A percentile compares a stretch with the other conserved stretches of the same genome.
Evolutionary conservation across 2,329 filamentous ascomycete species (phyloP).

Genomic region (Aureobasidium namibiae): DNA sequence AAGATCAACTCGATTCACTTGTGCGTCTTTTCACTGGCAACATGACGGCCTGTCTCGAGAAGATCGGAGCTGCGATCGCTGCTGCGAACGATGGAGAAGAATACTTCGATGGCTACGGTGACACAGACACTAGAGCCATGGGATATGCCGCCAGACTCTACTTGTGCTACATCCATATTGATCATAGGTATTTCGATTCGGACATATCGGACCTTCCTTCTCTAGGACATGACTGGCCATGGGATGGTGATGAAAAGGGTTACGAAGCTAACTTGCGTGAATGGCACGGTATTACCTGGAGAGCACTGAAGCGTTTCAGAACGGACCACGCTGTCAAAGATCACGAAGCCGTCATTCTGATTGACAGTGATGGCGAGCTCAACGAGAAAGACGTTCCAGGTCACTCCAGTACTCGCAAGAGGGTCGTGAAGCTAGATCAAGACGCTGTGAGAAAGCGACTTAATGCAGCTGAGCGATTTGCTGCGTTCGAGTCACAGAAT

Average conservation of each 20-base stretch:
- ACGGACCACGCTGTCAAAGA: not conserved
- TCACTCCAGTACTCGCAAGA: conserved; percentile 16
- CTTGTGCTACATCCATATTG: not conserved
- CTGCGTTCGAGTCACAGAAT: not conserved
- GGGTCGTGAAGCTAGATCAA: conserved; percentile 11
- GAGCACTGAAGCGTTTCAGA: conserved; percentile 11
- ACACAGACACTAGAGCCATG: not conserved
- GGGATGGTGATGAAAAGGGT: not conserved
- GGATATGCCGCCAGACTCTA: not conserved
- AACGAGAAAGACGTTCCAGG: conserved; percentile 12
- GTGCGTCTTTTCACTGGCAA: conserved; percentile 33
- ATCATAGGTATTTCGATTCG: not conserved
- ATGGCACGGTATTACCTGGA: not conserved
- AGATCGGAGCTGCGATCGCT: not conserved
- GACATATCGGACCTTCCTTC: not conserved
- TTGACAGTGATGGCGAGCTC: conserved; percentile 15
- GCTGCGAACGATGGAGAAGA: not conserved
- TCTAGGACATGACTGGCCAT: not conserved
- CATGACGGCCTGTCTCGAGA: conserved; percentile 29
- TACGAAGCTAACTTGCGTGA: not conserved
- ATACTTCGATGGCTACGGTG: not conserved
- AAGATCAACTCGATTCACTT: not conserved
- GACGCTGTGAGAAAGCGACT: conserved; percentile 16
- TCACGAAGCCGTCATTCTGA: not conserved
- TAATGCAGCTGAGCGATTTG: conserved; percentile 12